Base-by-base conservation (phyloP, 2,329 filamentous ascomycete genomes). In the Thelonectria blattea region DNA sequence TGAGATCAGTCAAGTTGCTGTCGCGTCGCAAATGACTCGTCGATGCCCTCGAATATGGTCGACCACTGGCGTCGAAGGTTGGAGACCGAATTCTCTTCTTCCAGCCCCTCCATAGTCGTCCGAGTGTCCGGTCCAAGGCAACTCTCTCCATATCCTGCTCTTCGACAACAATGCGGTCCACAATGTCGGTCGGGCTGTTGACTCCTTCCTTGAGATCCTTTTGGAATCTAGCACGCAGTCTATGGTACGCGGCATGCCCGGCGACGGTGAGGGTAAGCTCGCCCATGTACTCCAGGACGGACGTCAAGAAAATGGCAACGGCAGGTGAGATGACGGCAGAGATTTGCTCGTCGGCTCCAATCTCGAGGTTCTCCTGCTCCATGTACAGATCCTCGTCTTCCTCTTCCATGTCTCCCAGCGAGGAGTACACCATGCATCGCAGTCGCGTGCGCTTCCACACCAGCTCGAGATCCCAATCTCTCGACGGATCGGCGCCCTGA, bases 381-480 rank as follows among this genome's bases (percentile, higher is more conserved):
- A 96, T 91, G 71, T 92, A 92, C 52, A 88, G 87, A 72, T 97
- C 94, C 75, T 98, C 95, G 66, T 99, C 95, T 67, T 98, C 93
- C 78, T 99, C 95, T 75, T 99, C 96, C 84, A 99, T 88, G 72
- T 99, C 94, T 46, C 95, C 95, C 7, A 99, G 81, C 9, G 95
- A 93, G 9, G 93, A 98, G 75, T 98, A 98, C 20, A 99, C 94
- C 95, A 99, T 99, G 75, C 95, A 97, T 62, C 95, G 88, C 70
- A 99, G 79, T 56, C 95, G 88, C 0, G 93, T 95, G 67, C 95
- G 86, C 79, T 96, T 97, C 93, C 95, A 99, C 17, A 93, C 89
- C 57, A 93, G 83, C 73, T 97, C 91, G n/a, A 96, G 80, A 73
- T 98, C 93, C 87, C 94, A 98, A 67, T 90, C 87, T 2, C 82